Conservation (phyloP, 805 yeast species). For the Saccharomycopsis selenospora region DNA sequence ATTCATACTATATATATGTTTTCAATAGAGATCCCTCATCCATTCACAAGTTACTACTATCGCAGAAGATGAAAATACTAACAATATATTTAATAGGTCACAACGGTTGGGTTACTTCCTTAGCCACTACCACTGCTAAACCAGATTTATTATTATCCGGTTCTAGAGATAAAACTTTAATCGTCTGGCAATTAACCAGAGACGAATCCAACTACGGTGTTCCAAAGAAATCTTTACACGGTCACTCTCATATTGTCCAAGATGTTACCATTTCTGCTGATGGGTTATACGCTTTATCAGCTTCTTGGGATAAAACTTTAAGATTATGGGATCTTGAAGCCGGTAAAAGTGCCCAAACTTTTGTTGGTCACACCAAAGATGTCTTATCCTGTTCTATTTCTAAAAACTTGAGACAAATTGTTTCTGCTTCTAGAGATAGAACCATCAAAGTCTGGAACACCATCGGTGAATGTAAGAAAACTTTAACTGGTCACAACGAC, state of each 20-base stretch:
- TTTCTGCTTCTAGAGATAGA: constrained; percentile 96
- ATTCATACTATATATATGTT: too few species aligned
- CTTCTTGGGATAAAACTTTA: constrained; percentile 99
- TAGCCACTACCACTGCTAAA: constrained; percentile 96
- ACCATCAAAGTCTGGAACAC: constrained; percentile 99
- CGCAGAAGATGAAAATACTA: too few species aligned
- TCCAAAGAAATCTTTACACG: constrained; percentile 93
- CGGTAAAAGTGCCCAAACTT: constrained; percentile 91
- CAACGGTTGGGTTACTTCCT: constrained; percentile 96
- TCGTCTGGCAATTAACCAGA: constrained; percentile 95
- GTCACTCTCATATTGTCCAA: constrained; percentile 99
- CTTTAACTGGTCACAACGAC: constrained; percentile 94
- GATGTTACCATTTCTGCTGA: constrained; percentile 97
- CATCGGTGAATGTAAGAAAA: constrained; percentile 92
- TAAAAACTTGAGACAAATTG: constrained; percentile 94
- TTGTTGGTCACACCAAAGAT: constrained; percentile 97
- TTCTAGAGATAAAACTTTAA: constrained; percentile 97
- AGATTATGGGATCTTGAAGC: constrained; percentile 96
- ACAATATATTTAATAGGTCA: constrained; percentile 40
- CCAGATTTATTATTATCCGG: constrained; percentile 98
- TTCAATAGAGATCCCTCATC: too few species aligned
- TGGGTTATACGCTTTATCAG: constrained; percentile 95
- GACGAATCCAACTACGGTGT: constrained; percentile 97
- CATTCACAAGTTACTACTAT: too few species aligned
- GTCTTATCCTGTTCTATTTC: constrained; percentile 96